These are phyloP conservation scores for Cornus controversa DNA, from an alignment of 148 eudicot species.

Conservation along the genomic window DNA sequence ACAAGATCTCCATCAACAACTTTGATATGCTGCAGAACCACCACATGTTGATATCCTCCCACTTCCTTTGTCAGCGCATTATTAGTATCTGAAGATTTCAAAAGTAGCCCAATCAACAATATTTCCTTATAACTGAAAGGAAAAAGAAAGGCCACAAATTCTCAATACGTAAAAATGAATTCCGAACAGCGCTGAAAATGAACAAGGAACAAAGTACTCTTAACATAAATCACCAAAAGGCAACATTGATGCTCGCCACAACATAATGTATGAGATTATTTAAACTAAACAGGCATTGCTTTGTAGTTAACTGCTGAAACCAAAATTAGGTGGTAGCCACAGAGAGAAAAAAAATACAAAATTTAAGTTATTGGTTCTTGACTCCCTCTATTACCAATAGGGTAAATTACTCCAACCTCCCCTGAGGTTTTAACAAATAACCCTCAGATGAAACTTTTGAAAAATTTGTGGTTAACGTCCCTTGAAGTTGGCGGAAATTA, in stretches of 20 bases:
- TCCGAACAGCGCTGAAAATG: neutral
- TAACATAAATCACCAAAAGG: conserved; percentile 8
- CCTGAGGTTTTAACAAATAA: too few relatives aligned
- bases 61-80: conserved; percentile 83
- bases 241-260: neutral
- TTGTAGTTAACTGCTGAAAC: neutral
- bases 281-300: neutral
- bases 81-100: conserved; percentile 61
- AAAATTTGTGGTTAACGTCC: too few relatives aligned
- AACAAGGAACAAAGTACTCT: conserved; percentile 3
- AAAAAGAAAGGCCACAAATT: neutral
- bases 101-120: neutral
- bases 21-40: conserved; percentile 60
- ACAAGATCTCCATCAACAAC: conserved; percentile 90
- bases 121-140: neutral
- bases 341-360: neutral
- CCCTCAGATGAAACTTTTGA: too few relatives aligned
- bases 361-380: neutral
- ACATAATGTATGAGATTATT: neutral
- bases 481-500: too few relatives aligned
- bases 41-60: conserved; percentile 89
- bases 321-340: neutral
- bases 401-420: too few relatives aligned
- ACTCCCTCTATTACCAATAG: neutral
- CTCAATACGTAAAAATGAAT: neutral